Evolutionary conservation across 805 yeast species (phyloP).

Genomic region (Nakazawaea ernobii): DNA sequence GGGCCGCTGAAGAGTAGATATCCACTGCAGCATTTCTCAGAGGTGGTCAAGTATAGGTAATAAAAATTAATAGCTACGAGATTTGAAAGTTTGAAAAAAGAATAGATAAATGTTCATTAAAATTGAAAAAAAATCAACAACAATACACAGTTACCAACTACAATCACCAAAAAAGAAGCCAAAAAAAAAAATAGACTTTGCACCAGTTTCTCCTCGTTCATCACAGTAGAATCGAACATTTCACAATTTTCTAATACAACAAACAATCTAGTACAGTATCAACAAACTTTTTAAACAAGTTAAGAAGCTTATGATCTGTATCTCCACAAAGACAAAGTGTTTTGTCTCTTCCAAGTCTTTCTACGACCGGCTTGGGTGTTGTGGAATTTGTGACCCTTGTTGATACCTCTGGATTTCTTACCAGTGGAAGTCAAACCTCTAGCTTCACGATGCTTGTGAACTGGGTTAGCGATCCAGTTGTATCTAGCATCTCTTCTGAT

Average conservation of each 20-base stretch:
- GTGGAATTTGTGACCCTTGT: constrained; percentile 99
- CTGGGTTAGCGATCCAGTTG: constrained; percentile 99
- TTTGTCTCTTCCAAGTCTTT: constrained; percentile 99
- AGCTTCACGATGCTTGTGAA: constrained; percentile 99
- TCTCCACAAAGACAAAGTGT: constrained; percentile 99
- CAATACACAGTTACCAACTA: too few species aligned
- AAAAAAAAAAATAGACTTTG: too few species aligned
- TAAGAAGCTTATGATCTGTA: constrained; percentile 71
- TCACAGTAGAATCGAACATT: background rate
- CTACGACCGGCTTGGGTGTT: constrained; percentile 98
- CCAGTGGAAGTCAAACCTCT: constrained; percentile 98
- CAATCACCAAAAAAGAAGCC: background rate
- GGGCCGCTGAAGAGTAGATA: too few species aligned
- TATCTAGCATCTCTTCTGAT: constrained; percentile 97
- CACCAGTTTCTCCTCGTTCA: background rate
- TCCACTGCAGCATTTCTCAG: too few species aligned
- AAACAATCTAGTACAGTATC: background rate
- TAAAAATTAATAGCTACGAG: too few species aligned
- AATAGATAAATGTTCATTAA: too few species aligned
- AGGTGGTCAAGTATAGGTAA: too few species aligned
- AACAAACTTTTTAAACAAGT: background rate
- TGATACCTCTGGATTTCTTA: constrained; percentile 99
- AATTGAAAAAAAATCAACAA: too few species aligned
- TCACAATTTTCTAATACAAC: background rate
- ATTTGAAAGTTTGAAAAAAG: too few species aligned